Conservation (phyloP, 2,329 filamentous ascomycete genomes). For the Sphaerulina musiva region DNA sequence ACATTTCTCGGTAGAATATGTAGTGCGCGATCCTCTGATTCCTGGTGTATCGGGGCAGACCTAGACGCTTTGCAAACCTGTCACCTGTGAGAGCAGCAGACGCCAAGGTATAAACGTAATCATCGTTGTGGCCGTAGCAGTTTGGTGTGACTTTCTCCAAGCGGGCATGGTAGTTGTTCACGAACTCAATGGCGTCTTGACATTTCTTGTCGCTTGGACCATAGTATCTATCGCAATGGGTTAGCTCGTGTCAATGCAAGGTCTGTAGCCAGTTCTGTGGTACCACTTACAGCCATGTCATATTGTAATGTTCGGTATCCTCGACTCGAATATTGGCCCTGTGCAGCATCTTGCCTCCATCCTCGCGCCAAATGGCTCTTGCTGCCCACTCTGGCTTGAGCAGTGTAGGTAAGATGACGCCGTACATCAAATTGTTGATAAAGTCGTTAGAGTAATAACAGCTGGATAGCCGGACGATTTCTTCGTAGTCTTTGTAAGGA, state of each 20-base stretch:
- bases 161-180: slow-evolving; percentile 6
- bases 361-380: slow-evolving; percentile 4
- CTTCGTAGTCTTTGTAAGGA: slow-evolving; percentile 6
- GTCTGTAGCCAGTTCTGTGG: not conserved
- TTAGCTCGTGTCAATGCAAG: not conserved
- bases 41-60: not conserved
- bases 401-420: not conserved
- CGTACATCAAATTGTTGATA: slow-evolving; percentile 3
- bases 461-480: not conserved
- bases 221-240: not conserved
- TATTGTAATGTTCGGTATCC: not conserved
- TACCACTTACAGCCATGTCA: not conserved
- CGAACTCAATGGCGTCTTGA: not conserved
- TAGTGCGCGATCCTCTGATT: slow-evolving; percentile 4
- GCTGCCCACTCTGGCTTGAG: slow-evolving; percentile 3
- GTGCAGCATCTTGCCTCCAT: slow-evolving; percentile 5
- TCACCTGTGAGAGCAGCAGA: not conserved
- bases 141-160: slow-evolving; percentile 4
- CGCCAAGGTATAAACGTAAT: slow-evolving; percentile 4
- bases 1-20: not conserved
- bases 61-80: not conserved
- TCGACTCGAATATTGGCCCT: not conserved
- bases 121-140: slow-evolving; percentile 6
- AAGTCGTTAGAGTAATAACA: slow-evolving; percentile 3
- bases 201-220: not conserved